A percentile compares a stretch with the other conserved stretches of the same genome.
Conservation (phyloP, 768 basidiomycete genomes). For the Termitomyces sp. region DNA sequence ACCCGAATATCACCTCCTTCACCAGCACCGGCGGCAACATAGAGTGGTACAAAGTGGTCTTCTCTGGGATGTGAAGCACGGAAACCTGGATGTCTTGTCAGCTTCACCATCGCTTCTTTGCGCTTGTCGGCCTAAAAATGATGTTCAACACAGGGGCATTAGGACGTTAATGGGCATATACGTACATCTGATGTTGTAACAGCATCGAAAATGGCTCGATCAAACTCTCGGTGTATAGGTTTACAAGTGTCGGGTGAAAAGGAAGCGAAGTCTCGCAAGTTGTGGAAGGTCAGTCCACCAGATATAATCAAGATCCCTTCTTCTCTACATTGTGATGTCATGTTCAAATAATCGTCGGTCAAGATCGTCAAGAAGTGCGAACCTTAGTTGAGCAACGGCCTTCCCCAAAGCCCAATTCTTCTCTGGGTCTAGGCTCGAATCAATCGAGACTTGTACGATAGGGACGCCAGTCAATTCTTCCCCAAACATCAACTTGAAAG, state of each 20-base stretch:
- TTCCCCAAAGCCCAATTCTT: slow-evolving; percentile 66
- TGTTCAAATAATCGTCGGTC: background rate
- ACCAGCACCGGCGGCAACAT: slow-evolving; percentile 74
- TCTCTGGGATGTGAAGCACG: slow-evolving; percentile 69
- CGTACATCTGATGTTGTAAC: slow-evolving; percentile 46
- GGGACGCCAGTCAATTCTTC: slow-evolving; percentile 60
- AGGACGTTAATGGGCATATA: background rate
- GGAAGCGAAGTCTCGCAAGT: slow-evolving; percentile 51
- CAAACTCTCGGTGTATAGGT: slow-evolving; percentile 51
- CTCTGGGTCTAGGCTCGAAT: slow-evolving; percentile 55
- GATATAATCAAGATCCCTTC: slow-evolving; percentile 69
- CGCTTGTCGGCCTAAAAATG: slow-evolving; percentile 44
- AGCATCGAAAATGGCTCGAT: slow-evolving; percentile 58
- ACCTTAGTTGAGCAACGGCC: slow-evolving; percentile 60
- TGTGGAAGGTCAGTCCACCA: slow-evolving; percentile 71
- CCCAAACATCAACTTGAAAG: slow-evolving; percentile 79
- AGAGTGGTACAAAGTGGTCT: slow-evolving; percentile 81
- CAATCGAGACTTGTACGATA: slow-evolving; percentile 70
- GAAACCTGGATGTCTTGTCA: slow-evolving; percentile 63
- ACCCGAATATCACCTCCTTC: slow-evolving; percentile 51
- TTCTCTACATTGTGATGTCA: slow-evolving; percentile 35
- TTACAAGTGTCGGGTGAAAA: slow-evolving; percentile 51
- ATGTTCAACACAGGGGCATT: slow-evolving; percentile 3
- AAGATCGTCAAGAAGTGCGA: slow-evolving; percentile 14
- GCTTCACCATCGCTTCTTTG: slow-evolving; percentile 51